These are phyloP conservation scores for Fusarium sp. DNA, from an alignment of 2,329 filamentous ascomycete species.

Conservation along the genomic window DNA sequence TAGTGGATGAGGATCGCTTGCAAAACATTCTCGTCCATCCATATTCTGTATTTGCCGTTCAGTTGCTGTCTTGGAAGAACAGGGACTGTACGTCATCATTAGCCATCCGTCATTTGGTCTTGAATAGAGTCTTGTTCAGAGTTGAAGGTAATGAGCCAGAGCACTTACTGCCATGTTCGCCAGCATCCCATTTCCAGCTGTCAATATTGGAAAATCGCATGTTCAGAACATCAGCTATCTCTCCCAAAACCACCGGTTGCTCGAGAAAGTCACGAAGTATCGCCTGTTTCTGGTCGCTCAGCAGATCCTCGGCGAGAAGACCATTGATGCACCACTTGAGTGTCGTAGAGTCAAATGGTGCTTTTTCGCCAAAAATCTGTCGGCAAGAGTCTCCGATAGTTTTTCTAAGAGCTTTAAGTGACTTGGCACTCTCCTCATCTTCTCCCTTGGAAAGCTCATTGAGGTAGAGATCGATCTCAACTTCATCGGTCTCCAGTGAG, in stretches of 20 bases:
- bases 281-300: conserved; percentile 4
- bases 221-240: not conserved
- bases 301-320: not conserved
- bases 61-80: not conserved
- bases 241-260: not conserved
- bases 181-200: conserved; percentile 8
- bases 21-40: not conserved
- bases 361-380: not conserved
- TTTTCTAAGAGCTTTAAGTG: not conserved
- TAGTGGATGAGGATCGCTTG: conserved; percentile 9
- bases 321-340: conserved; percentile 7
- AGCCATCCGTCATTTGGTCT: not conserved
- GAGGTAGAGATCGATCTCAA: conserved; percentile 3
- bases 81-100: not conserved
- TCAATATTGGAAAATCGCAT: conserved; percentile 3
- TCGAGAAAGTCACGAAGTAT: conserved; percentile 10
- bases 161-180: not conserved
- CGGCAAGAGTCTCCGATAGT: not conserved
- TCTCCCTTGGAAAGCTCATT: not conserved
- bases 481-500: not conserved
- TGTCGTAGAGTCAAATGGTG: not conserved
- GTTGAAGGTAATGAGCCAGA: no score
- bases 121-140: not conserved
- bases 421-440: not conserved
- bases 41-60: conserved; percentile 2